A percentile compares a stretch with the other conserved stretches of the same genome.
These are phyloP conservation scores for Talaromyces sp. DNA, from an alignment of 2,329 filamentous ascomycete genomes.

Conservation along the genomic window DNA sequence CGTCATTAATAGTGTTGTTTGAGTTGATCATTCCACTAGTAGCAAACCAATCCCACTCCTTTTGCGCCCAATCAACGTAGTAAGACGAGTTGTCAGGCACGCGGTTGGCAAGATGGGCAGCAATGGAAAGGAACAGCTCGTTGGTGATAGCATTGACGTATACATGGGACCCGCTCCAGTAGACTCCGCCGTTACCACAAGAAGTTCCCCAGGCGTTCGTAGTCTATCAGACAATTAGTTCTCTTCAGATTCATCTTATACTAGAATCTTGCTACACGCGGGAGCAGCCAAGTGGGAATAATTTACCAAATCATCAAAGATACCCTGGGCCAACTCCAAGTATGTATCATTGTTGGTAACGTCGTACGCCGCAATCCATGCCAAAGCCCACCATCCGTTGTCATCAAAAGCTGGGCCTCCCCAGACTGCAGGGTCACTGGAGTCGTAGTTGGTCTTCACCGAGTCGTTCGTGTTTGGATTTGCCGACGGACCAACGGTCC, in stretches of 20 bases:
- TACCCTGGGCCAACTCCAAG: constrained; percentile 42
- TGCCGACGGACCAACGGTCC: constrained; percentile 5
- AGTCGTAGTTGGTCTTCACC: background rate
- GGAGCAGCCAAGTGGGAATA: no score
- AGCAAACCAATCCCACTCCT: constrained; percentile 49
- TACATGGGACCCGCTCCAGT: constrained; percentile 41
- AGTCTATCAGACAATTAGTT: constrained; percentile 16
- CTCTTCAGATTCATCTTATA: background rate
- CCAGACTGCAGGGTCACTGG: constrained; percentile 5
- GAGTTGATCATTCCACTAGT: constrained; percentile 44
- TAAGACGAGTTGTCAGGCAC: constrained; percentile 26
- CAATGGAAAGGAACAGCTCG: constrained; percentile 52
- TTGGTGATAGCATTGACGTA: constrained; percentile 54
- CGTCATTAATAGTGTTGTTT: constrained; percentile 50
- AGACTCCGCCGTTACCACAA: constrained; percentile 44
- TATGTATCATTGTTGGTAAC: constrained; percentile 42
- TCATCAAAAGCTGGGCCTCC: constrained; percentile 41
- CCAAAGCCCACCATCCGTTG: constrained; percentile 51
- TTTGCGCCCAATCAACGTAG: constrained; percentile 44
- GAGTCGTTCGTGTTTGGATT: background rate
- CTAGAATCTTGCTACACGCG: no score
- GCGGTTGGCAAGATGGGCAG: constrained; percentile 53
- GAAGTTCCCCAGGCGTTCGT: constrained; percentile 36
- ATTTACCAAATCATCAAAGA: constrained; percentile 44
- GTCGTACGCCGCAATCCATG: constrained; percentile 53